phyloP scores from a whole-genome alignment of 169 alveolate genomes.

The Plasmodium malariae region DNA sequence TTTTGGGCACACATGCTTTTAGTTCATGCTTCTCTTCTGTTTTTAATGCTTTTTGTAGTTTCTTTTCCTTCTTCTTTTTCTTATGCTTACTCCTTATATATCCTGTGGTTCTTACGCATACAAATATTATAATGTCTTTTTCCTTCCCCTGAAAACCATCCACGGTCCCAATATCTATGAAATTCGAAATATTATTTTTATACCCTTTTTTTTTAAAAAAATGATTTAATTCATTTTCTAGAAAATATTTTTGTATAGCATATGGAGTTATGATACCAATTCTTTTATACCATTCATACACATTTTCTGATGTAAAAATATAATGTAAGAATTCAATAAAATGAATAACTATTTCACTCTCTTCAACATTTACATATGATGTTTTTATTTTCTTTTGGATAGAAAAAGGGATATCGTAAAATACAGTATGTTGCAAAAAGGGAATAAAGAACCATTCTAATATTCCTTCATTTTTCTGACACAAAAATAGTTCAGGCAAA shows the following conservation, averaged over 20 bases:
- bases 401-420: conserved; percentile 73
- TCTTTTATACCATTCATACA: conserved; percentile 40
- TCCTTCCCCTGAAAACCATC: conserved; percentile 99
- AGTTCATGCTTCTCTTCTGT: conserved; percentile 3
- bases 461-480: conserved; percentile 39
- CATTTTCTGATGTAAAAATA: conserved; percentile 78
- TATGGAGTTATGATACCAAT: conserved; percentile 87
- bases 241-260: conserved; percentile 80
- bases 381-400: conserved; percentile 48
- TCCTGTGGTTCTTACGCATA: conserved; percentile 91
- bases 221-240: conserved; percentile 70
- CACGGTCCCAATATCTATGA: conserved; percentile 96
- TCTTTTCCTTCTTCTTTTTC: neutral
- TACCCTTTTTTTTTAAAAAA: conserved; percentile 40
- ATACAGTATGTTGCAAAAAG: conserved; percentile 73
- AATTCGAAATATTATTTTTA: conserved; percentile 48
- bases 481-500: conserved; percentile 41
- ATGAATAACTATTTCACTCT: conserved; percentile 75
- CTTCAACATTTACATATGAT: conserved; percentile 75
- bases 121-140: conserved; percentile 95
- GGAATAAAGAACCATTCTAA: conserved; percentile 83
- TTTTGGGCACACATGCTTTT: too few relatives aligned
- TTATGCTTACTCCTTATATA: conserved; percentile 23
- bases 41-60: neutral
- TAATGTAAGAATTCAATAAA: conserved; percentile 75